These are phyloP conservation scores for Fusarium sp. DNA, from an alignment of 2,329 filamentous ascomycete species.

Conservation along the genomic window DNA sequence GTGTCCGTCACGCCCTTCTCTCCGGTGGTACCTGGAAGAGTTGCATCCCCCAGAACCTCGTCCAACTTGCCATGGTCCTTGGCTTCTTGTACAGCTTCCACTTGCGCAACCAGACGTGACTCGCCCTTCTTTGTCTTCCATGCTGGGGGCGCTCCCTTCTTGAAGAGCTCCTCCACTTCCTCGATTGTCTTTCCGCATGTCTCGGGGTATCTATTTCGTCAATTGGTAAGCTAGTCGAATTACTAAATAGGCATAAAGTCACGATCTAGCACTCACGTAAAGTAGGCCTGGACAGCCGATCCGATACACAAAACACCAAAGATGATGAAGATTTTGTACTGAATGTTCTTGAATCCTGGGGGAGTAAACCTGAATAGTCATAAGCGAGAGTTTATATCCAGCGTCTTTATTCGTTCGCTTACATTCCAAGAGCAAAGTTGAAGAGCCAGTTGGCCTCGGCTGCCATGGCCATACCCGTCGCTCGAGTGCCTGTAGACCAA, in stretches of 20 bases:
- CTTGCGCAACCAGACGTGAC: slow-evolving; percentile 12
- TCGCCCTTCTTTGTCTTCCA: slow-evolving; percentile 25
- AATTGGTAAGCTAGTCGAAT: neutral
- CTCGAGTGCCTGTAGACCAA: slow-evolving; percentile 53
- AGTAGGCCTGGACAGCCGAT: slow-evolving; percentile 17
- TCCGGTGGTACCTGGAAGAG: neutral
- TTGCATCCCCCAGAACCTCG: neutral
- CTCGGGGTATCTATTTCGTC: slow-evolving; percentile 6
- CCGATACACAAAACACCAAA: slow-evolving; percentile 29
- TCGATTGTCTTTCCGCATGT: slow-evolving; percentile 18
- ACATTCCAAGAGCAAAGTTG: neutral
- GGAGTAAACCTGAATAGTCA: slow-evolving; percentile 42
- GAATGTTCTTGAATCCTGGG: slow-evolving; percentile 42
- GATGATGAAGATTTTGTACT: slow-evolving; percentile 35
- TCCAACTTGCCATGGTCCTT: slow-evolving; percentile 19
- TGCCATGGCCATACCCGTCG: slow-evolving; percentile 55
- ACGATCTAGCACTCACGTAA: slow-evolving; percentile 10
- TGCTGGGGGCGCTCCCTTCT: neutral
- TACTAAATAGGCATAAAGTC: neutral
- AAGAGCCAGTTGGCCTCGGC: slow-evolving; percentile 42
- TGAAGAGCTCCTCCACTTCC: slow-evolving; percentile 10
- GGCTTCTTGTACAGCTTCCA: slow-evolving; percentile 9
- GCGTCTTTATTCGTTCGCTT: neutral
- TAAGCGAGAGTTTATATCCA: slow-evolving; percentile 33
- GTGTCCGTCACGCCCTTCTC: neutral